Evolutionary conservation across 192 early-diverging fungal genomes (phyloP).

Genomic region (Pilobolus umbonatus): DNA sequence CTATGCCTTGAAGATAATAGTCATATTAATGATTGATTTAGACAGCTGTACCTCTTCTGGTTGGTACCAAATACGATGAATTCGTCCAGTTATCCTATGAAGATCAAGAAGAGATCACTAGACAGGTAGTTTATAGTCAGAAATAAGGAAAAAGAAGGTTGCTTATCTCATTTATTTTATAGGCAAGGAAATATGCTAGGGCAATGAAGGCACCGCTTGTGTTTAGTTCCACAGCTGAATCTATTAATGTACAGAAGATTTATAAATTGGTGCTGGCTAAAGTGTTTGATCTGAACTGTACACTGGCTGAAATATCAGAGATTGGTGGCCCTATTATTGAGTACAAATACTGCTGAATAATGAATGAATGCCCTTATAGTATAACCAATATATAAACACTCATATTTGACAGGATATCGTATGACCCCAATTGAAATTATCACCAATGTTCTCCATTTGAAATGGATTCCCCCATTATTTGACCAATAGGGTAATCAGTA

Average conservation of each 20-base stretch:
- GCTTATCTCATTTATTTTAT: not conserved
- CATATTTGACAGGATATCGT: no score
- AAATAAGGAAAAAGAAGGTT: not conserved
- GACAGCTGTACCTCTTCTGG: conserved; percentile 89
- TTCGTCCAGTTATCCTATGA: conserved; percentile 81
- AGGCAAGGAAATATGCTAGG: conserved; percentile 81
- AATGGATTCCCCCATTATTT: no score
- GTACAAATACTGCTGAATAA: conserved; percentile 46
- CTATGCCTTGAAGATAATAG: not conserved
- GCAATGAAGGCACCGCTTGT: conserved; percentile 96
- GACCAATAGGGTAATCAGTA: no score
- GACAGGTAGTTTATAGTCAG: conserved; percentile 52
- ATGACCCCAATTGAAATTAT: no score
- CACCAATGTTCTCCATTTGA: no score
- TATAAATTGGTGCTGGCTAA: conserved; percentile 95
- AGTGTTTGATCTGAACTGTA: conserved; percentile 91
- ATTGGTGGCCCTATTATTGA: conserved; percentile 90
- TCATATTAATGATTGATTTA: conserved; percentile 21
- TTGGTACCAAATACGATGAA: conserved; percentile 96
- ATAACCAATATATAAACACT: no score
- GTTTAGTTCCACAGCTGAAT: conserved; percentile 89
- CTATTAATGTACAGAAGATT: conserved; percentile 96
- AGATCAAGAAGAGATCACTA: conserved; percentile 91
- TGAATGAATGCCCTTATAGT: no score
- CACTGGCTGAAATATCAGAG: conserved; percentile 88